Conservation (phyloP, 2,329 filamentous ascomycete genomes). For the Aspergillus transmontanensis region DNA sequence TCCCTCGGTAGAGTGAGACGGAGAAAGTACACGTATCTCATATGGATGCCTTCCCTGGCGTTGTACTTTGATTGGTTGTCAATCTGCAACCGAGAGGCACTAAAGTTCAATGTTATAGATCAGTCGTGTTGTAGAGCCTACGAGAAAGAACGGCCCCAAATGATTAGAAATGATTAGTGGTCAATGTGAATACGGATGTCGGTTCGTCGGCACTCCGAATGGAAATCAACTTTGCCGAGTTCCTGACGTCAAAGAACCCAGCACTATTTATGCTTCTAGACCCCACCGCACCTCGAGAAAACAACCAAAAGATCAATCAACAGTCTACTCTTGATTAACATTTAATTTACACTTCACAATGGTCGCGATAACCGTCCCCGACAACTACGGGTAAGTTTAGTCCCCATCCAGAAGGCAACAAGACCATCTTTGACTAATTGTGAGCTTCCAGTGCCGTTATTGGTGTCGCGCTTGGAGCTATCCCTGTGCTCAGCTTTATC, state of each 20-base stretch:
- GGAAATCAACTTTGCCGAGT: not conserved
- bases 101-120: not conserved
- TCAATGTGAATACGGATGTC: not conserved
- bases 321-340: not conserved
- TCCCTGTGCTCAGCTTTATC: constrained; percentile 55
- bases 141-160: not conserved
- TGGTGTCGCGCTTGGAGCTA: constrained; percentile 55
- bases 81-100: not conserved
- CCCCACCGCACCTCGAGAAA: not conserved
- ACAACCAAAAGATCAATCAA: not conserved
- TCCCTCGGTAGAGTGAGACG: not conserved
- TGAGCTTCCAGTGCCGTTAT: constrained; percentile 54
- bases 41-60: not conserved
- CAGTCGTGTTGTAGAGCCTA: not conserved
- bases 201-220: constrained; percentile 2
- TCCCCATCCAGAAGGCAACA: not conserved
- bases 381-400: constrained; percentile 51
- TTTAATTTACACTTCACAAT: constrained; percentile 28
- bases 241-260: not conserved
- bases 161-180: not conserved
- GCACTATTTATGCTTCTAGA: not conserved
- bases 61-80: not conserved
- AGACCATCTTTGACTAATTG: not conserved
- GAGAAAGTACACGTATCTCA: not conserved
- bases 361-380: constrained; percentile 47